Base-by-base conservation (phyloP, 129 eudicot species). In the Scalesia atractyloides region DNA sequence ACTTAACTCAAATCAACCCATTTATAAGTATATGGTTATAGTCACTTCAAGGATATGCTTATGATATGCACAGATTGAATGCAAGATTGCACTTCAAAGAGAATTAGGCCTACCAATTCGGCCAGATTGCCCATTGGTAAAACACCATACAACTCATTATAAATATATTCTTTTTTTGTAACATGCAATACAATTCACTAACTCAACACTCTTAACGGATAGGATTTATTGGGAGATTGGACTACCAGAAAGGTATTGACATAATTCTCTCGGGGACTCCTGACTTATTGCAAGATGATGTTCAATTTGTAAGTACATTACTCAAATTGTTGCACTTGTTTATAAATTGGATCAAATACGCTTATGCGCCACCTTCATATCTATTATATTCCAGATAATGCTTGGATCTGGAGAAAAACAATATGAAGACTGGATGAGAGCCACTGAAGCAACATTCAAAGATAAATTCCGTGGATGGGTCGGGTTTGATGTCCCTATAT, bases 351-450 rank as follows among this genome's bases (percentile, higher is more conserved):
- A 22, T 24, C 16, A 58, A 22, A 58, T 58, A 24, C 30, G 64
- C 17, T 37, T 24, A 22, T 16, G 13, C 2, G 13, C 5, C 43
- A 46, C 48, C 48, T 69, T 34, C 18, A 46, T 49, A 26, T 69
- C 15, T 22, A 26, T 51, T 16, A 73, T 77, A 78, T 68, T 80
- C 24, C 68, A 92, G 98, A 82, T 92, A 37, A 92, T 92, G 98
- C 96, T 92, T 62, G 98, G 98, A 63, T 85, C 98, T n/a, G 98
- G 98, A 66, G 96, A 89, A 77, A 81, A 83, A 76, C 95, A 86
- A 69, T 92, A 92, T 57, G 96, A 92, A 85, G 89, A 89, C 48
- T 92, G 98, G 98, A 92, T 92, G 96, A 85, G 95, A 84, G 82
- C 84, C 30, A 68, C 82, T 16, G 98, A 92, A 73, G 65, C 83